phyloP scores from a whole-genome alignment of 352 stramenopile species.

The Peronosclerospora sorghi region DNA sequence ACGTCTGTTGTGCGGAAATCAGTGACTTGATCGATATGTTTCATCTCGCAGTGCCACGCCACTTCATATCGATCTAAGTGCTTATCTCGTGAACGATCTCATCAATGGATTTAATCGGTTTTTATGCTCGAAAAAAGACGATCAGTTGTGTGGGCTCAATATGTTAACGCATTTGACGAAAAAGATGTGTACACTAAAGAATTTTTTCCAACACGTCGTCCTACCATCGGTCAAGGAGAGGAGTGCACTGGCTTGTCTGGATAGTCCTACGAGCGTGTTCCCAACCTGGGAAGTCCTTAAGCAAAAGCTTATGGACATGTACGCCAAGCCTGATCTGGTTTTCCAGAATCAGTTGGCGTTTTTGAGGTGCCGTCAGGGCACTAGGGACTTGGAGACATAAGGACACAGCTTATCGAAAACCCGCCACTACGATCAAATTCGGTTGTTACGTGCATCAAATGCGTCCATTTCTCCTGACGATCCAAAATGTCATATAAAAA shows the following conservation, averaged over 20 bases:
- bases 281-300: too few relatives aligned
- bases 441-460: constrained; percentile 35
- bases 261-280: too few relatives aligned
- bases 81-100: constrained; percentile 42
- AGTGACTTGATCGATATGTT: constrained; percentile 42
- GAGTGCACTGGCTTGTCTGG: constrained; percentile 34
- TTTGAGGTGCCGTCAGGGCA: too few relatives aligned
- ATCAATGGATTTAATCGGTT: constrained; percentile 41
- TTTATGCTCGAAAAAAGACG: constrained; percentile 28
- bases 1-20: constrained; percentile 34
- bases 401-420: constrained; percentile 21
- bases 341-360: too few relatives aligned
- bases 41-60: constrained; percentile 31
- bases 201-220: constrained; percentile 38
- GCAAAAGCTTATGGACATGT: too few relatives aligned
- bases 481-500: constrained; percentile 26
- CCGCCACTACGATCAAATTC: constrained; percentile 30
- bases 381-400: too few relatives aligned
- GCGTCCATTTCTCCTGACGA: constrained; percentile 34
- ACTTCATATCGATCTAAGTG: constrained; percentile 21
- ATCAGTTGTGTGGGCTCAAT: constrained; percentile 27
- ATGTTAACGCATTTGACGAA: constrained; percentile 35
- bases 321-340: too few relatives aligned
- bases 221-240: constrained; percentile 21
- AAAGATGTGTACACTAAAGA: constrained; percentile 26